A percentile compares a stretch with the other conserved stretches of the same genome.
These are phyloP conservation scores for Ophiorrhiza pumila DNA, from an alignment of 257 asterid genomes.

Conservation along the genomic window DNA sequence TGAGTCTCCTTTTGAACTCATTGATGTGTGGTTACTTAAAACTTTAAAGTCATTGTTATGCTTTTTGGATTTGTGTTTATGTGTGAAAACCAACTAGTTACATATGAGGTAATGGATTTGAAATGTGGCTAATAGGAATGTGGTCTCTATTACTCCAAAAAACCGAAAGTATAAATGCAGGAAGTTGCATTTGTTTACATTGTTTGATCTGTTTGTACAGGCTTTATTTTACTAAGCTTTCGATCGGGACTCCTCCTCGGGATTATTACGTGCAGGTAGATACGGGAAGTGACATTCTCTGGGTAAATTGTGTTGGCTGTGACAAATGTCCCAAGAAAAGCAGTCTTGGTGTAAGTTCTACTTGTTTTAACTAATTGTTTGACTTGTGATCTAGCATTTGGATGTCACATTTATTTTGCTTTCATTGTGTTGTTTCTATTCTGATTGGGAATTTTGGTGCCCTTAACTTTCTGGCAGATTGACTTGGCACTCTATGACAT, in stretches of 20 bases:
- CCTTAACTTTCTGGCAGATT: constrained; percentile 44
- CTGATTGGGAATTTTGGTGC: not conserved
- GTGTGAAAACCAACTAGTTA: not conserved
- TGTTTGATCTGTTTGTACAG: constrained; percentile 44
- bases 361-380: not conserved
- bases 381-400: not conserved
- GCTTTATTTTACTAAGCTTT: constrained; percentile 82
- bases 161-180: not conserved
- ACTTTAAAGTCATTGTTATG: not conserved
- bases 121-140: not conserved
- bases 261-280: constrained; percentile 94
- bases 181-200: constrained; percentile 8
- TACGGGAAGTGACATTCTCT: constrained; percentile 96
- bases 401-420: not conserved
- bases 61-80: not conserved
- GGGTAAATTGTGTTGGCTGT: constrained; percentile 93
- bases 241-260: constrained; percentile 88
- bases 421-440: not conserved
- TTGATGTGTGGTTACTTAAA: not conserved
- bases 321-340: constrained; percentile 75
- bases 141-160: not conserved
- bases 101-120: not conserved
- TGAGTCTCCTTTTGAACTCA: not conserved
- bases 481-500: constrained; percentile 68
- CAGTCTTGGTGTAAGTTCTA: constrained; percentile 63